phyloP scores from a whole-genome alignment of 495 filamentous ascomycete genomes.

The Parmelia sp. region DNA sequence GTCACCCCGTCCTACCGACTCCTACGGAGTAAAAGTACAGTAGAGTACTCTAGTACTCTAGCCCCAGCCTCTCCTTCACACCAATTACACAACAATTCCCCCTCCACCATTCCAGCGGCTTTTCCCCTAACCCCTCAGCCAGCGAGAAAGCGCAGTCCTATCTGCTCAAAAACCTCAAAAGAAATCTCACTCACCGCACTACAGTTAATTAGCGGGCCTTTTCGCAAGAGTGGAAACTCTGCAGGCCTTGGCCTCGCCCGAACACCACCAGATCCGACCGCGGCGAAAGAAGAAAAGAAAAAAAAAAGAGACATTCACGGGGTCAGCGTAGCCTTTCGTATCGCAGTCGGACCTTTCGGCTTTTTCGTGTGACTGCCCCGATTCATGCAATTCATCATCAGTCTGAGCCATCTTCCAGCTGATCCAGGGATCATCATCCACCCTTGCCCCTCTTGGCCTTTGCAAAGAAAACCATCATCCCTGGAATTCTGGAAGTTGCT shows the following conservation, averaged over 20 bases:
- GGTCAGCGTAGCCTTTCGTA: constrained; percentile 2
- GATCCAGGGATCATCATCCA: constrained; percentile 18
- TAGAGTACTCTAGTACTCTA: too few species aligned
- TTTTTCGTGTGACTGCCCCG: constrained; percentile 9
- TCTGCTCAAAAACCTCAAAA: background rate
- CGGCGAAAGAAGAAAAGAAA: background rate
- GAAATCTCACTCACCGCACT: constrained; percentile 8
- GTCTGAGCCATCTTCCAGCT: constrained; percentile 6
- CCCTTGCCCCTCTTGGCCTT: constrained; percentile 13
- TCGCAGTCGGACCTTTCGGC: constrained; percentile 18
- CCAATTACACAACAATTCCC: background rate
- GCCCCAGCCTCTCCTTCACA: background rate
- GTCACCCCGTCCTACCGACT: background rate
- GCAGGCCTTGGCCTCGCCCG: constrained; percentile 18
- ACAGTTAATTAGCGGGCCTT: background rate
- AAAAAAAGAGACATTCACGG: background rate
- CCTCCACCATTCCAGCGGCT: background rate
- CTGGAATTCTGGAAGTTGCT: constrained; percentile 9
- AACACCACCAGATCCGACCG: constrained; percentile 19
- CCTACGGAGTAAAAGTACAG: too few species aligned
- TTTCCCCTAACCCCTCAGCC: background rate
- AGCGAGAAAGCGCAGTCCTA: constrained; percentile 11
- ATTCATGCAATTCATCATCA: constrained; percentile 8
- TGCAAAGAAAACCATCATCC: constrained; percentile 6
- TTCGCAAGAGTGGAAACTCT: constrained; percentile 18